These are phyloP conservation scores for Thelonectria blattea DNA, from an alignment of 2,329 filamentous ascomycete genomes.

Conservation along the genomic window DNA sequence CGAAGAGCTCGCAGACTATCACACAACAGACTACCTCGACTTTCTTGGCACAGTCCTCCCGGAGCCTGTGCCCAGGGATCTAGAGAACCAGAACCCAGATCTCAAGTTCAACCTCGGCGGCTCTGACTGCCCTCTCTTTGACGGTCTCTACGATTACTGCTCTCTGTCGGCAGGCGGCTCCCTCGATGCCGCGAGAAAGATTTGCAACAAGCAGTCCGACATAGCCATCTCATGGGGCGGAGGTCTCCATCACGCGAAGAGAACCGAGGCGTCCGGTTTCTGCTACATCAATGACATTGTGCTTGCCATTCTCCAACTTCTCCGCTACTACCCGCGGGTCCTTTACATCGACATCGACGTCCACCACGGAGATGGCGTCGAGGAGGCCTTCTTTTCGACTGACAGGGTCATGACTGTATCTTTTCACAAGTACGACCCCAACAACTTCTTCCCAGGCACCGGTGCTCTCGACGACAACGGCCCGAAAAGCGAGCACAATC, in stretches of 20 bases:
- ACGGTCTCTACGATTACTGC: slow-evolving; percentile 94
- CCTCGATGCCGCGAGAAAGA: slow-evolving; percentile 87
- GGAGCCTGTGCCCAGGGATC: slow-evolving; percentile 66
- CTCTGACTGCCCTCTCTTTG: slow-evolving; percentile 95
- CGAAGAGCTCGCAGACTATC: slow-evolving; percentile 86
- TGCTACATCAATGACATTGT: slow-evolving; percentile 99
- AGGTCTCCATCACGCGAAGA: slow-evolving; percentile 95
- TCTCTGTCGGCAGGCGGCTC: slow-evolving; percentile 91
- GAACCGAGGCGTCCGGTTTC: slow-evolving; percentile 90
- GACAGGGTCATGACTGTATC: slow-evolving; percentile 91
- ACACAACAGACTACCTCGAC: slow-evolving; percentile 87
- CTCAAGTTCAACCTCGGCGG: slow-evolving; percentile 84
- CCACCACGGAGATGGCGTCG: slow-evolving; percentile 88
- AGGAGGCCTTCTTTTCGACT: slow-evolving; percentile 88
- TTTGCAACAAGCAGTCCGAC: slow-evolving; percentile 85
- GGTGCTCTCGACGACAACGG: slow-evolving; percentile 87
- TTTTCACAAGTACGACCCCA: slow-evolving; percentile 93
- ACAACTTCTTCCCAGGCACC: slow-evolving; percentile 86
- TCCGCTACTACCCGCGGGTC: slow-evolving; percentile 82
- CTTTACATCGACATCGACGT: slow-evolving; percentile 96
- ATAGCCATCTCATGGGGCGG: slow-evolving; percentile 99
- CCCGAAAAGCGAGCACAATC: slow-evolving; percentile 80
- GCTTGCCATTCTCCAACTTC: slow-evolving; percentile 85
- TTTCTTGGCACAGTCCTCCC: slow-evolving; percentile 79
- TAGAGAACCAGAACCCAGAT: slow-evolving; percentile 68